Base-by-base conservation (phyloP, 225 moss, liverwort and hornwort genomes). In the Marchantia polymorpha region DNA sequence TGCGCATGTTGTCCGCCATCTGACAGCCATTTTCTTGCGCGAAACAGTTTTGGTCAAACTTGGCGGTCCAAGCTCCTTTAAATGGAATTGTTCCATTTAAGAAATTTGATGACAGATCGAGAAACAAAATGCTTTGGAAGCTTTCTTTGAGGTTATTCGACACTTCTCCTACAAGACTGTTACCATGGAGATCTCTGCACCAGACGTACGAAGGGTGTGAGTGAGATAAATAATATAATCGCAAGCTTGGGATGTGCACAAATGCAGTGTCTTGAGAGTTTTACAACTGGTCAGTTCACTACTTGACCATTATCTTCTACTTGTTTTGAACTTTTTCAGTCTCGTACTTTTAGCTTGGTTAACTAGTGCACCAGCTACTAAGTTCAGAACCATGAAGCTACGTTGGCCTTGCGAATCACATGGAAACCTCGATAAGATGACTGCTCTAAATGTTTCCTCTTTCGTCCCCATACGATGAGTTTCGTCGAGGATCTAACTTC, bases 21-120 rank as follows among this genome's bases (percentile, higher is more conserved):
- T 79, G 84, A 84, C 92, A 92, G 27, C 80, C 77, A 75, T 59
- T 88, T 4, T 83, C 81, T 19, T 84, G 79, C 30, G 82, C 81
- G 83, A 92, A 91, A 67, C 91, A 92, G 64, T 92, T 91, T 72
- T 74, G 78, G 23, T 77, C 72, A 88, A 87, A 92, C 46, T 88
- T 69, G 12, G 64, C 76, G 27, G 87, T 78, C 15, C 82, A 73
- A 10, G 73, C 60, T 47, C 84, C 81, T 8, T 46, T 73, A 29
- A 68, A 64, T 53, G 60, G 83, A 64, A 90, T 81, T 8, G 86
- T 88, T 46, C 91, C 92, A 0, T 87, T 91, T 64, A 92, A 82
- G 19, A 85, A 92, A 68, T 92, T 92, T 47, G 73, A 46, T 0
- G 89, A 88, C 26, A 92, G 82, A 60, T 91, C 87, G 14, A 91